Evolutionary conservation across 345 rosid genomes (phyloP), one percentile per base, ranked within the genome.

Genomic region (Eucalyptus pauciflora): DNA sequence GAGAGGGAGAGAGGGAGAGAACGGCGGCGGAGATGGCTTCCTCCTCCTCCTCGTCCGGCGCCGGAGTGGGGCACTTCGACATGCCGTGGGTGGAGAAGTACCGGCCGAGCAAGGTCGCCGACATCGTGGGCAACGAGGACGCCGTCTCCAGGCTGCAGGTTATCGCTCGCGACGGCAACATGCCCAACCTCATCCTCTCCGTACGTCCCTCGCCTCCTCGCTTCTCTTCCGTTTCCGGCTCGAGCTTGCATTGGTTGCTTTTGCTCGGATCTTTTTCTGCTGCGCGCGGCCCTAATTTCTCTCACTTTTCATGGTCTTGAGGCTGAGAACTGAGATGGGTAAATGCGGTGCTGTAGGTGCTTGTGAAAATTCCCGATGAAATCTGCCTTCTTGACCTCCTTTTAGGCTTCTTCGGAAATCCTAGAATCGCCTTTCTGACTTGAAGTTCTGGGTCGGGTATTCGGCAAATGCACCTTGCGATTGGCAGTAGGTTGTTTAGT

Each of bases 41-140:
- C 3, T 89, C 98, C 33, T 90, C 94, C 3, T 95, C 99, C 1
- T 93, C 96, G 51, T 93, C 95, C 87, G 83, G 86, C 88, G 56
- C 90, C 83, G 71, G 86, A 88, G 89, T 89, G 89, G 89, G 87
- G 54, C 89, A 86, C 88, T 97, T 95, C 92, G 98, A 98, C 86
- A 90, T 95, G n/a, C 99, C 99, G 18, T 98, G 99, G 99, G 99
- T 98, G 41, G 99, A 98, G 95, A 98, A 98, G 89, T 98, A 95
- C 94, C 89, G 99, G 43, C 99, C 99, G 31, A 93, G 60, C 91
- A 97, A 94, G 89, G 95, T 97, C 76, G 86, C 92, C 33, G 98
- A 96, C 89, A 95, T 98, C 87, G 99, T 98, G 37, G 99, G 99
- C 67, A 97, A 98, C 88, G 94, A 93, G 90, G 99, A 98, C 50